These are phyloP conservation scores for Solanum infundibuliforme DNA, from an alignment of 257 asterid species.

Conservation along the genomic window DNA sequence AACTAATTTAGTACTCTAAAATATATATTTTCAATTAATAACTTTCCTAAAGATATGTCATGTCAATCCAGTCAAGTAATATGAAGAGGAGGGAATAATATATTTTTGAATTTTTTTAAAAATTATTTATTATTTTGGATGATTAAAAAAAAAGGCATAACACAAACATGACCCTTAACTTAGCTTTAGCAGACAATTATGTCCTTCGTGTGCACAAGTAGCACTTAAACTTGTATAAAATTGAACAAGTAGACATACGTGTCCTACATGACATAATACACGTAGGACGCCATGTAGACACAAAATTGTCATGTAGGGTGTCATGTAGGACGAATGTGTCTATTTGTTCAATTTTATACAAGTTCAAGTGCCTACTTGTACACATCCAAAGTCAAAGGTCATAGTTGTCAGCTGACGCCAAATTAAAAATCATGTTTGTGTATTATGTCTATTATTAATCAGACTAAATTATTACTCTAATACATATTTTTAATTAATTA, in stretches of 20 bases:
- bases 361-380: too few relatives aligned
- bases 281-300: background rate
- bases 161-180: too few relatives aligned
- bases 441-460: too few relatives aligned
- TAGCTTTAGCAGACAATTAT: background rate
- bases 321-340: background rate
- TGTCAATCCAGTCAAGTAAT: background rate
- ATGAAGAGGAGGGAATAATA: background rate
- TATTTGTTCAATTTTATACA: too few relatives aligned
- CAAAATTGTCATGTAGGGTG: too few relatives aligned
- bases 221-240: too few relatives aligned
- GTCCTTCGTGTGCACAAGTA: background rate
- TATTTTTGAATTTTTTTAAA: background rate
- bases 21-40: too few relatives aligned
- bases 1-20: background rate
- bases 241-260: too few relatives aligned
- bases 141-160: background rate
- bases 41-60: background rate
- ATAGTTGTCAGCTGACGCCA: background rate
- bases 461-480: background rate
- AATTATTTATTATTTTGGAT: background rate
- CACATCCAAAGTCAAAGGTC: background rate
- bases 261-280: background rate
- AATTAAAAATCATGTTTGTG: rapidly evolving
- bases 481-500: too few relatives aligned